These are phyloP conservation scores for Carallia brachiata DNA, from an alignment of 345 rosid genomes.

Conservation along the genomic window DNA sequence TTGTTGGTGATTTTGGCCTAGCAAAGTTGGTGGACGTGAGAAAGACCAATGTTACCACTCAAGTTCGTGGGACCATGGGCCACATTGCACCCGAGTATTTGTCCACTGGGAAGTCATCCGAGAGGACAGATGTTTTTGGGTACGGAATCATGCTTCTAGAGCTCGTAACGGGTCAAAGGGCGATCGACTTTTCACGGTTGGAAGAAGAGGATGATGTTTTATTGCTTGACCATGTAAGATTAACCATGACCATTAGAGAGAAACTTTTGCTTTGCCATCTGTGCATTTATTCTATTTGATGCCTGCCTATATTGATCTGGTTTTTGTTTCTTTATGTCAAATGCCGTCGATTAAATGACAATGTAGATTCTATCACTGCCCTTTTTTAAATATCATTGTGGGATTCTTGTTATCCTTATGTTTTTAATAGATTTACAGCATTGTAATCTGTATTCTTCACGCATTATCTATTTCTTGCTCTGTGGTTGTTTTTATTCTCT, in stretches of 20 bases:
- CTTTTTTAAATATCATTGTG: not conserved
- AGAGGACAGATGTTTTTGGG: constrained; percentile 95
- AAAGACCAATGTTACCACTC: constrained; percentile 85
- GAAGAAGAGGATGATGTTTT: constrained; percentile 97
- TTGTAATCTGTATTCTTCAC: not conserved
- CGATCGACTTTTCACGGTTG: constrained; percentile 90
- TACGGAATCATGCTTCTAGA: constrained; percentile 94
- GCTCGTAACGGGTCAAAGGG: constrained; percentile 99
- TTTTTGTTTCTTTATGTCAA: not conserved
- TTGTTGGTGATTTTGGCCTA: constrained; percentile 95
- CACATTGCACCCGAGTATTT: constrained; percentile 97
- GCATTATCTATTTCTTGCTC: not conserved
- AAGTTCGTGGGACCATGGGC: constrained; percentile 99
- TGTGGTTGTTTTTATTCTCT: not conserved
- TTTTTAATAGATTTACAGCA: not conserved
- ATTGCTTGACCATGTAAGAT: constrained; percentile 85
- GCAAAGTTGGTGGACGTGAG: constrained; percentile 95
- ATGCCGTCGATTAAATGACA: not conserved
- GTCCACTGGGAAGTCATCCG: constrained; percentile 96
- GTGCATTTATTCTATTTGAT: constrained; percentile 8
- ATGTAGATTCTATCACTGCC: not conserved
- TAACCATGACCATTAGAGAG: not conserved
- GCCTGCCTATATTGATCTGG: not conserved
- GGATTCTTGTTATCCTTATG: not conserved
- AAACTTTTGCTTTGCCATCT: not conserved